These are phyloP conservation scores for Trypanosoma scelopori DNA, from an alignment of 208 protist species.

Conservation along the genomic window DNA sequence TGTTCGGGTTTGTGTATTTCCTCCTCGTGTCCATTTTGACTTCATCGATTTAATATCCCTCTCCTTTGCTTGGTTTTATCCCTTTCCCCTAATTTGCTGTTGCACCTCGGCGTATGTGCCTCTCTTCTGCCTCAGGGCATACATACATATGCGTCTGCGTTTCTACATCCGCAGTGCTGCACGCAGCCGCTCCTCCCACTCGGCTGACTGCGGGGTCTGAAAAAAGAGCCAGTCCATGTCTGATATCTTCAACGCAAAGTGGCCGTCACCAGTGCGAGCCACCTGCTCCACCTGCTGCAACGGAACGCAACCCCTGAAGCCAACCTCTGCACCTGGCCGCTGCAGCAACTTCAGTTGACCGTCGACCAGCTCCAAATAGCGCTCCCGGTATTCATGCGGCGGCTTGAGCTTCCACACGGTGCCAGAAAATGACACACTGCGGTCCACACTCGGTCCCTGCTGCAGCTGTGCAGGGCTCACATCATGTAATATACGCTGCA, in stretches of 20 bases:
- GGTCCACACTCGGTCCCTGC: neutral
- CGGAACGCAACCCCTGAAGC: slow-evolving; percentile 6
- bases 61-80: neutral
- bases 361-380: slow-evolving; percentile 9
- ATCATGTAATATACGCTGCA: slow-evolving; percentile 23
- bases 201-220: slow-evolving; percentile 24
- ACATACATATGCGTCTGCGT: neutral
- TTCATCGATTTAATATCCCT: too few relatives aligned
- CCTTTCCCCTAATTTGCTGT: neutral
- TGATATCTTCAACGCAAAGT: slow-evolving; percentile 29
- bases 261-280: slow-evolving; percentile 8
- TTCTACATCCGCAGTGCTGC: slow-evolving; percentile 20
- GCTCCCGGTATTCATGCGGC: slow-evolving; percentile 8
- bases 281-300: slow-evolving; percentile 34
- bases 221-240: slow-evolving; percentile 27
- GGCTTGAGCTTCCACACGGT: slow-evolving; percentile 13
- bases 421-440: slow-evolving; percentile 6
- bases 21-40: neutral
- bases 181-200: slow-evolving; percentile 28
- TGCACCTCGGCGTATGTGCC: neutral
- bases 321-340: slow-evolving; percentile 8
- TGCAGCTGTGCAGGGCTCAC: slow-evolving; percentile 18
- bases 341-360: slow-evolving; percentile 11
- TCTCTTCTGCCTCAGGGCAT: neutral
- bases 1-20: neutral